phyloP scores from a whole-genome alignment of 1,284 basidiomycete genomes.

The Phylloboletellus chloephorus region DNA sequence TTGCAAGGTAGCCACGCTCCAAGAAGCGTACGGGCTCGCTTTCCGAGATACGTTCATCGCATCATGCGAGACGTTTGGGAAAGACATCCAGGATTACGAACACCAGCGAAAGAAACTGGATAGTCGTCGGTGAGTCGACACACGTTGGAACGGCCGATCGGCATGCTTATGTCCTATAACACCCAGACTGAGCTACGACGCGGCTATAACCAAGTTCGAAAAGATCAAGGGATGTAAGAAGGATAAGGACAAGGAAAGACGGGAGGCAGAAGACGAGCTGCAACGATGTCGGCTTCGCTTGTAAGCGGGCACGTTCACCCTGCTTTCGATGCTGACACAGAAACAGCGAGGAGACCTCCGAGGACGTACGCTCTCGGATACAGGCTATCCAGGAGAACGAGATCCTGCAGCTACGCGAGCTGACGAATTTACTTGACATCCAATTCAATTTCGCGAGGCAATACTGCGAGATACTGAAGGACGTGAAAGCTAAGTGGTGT shows the following conservation, averaged over 20 bases:
- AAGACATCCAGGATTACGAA: slow-evolving; percentile 71
- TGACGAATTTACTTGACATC: slow-evolving; percentile 63
- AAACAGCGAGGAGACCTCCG: slow-evolving; percentile 71
- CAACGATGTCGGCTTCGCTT: slow-evolving; percentile 65
- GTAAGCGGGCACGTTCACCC: slow-evolving; percentile 40
- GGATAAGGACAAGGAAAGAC: slow-evolving; percentile 62
- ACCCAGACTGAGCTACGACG: slow-evolving; percentile 67
- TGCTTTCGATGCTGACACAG: slow-evolving; percentile 4
- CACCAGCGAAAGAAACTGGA: slow-evolving; percentile 73
- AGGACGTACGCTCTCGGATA: slow-evolving; percentile 74
- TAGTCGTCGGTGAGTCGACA: slow-evolving; percentile 55
- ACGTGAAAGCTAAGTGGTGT: slow-evolving; percentile 63
- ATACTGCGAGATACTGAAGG: slow-evolving; percentile 64
- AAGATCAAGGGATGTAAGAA: slow-evolving; percentile 65
- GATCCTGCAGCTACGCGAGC: slow-evolving; percentile 58
- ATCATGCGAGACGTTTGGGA: slow-evolving; percentile 55
- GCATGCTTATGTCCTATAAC: not conserved
- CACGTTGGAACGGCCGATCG: not conserved
- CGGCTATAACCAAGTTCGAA: slow-evolving; percentile 61
- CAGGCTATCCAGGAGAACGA: slow-evolving; percentile 74
- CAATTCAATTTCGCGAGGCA: slow-evolving; percentile 71
- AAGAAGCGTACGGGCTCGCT: slow-evolving; percentile 70
- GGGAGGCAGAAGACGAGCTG: slow-evolving; percentile 73
- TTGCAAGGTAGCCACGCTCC: slow-evolving; percentile 74
- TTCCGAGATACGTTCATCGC: slow-evolving; percentile 68